These are phyloP conservation scores for Tympanopsis confertula DNA, from an alignment of 2,329 filamentous ascomycete genomes.

Conservation along the genomic window DNA sequence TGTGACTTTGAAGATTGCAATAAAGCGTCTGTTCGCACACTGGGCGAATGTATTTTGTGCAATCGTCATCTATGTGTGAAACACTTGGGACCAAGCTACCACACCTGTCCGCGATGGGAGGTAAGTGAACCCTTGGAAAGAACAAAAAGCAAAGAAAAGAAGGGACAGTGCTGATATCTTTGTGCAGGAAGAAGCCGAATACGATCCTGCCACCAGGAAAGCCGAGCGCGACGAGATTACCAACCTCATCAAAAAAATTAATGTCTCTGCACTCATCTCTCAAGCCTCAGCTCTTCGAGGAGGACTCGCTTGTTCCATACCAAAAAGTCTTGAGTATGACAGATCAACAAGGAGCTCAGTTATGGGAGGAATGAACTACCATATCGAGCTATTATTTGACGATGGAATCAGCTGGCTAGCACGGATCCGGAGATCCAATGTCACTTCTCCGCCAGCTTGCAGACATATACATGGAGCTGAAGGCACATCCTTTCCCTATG, in stretches of 20 bases:
- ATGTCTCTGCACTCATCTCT: slow-evolving; percentile 20
- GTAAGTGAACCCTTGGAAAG: slow-evolving; percentile 11
- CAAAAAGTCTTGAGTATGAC: slow-evolving; percentile 20
- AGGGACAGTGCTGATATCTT: slow-evolving; percentile 5
- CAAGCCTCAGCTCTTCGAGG: slow-evolving; percentile 20
- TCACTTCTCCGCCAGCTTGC: slow-evolving; percentile 18
- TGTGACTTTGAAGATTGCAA: slow-evolving; percentile 19
- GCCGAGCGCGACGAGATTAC: slow-evolving; percentile 21
- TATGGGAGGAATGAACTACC: slow-evolving; percentile 32
- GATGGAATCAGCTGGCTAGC: slow-evolving; percentile 29
- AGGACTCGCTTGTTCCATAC: slow-evolving; percentile 21
- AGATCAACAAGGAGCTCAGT: slow-evolving; percentile 17
- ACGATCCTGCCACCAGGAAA: slow-evolving; percentile 17
- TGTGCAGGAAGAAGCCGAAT: slow-evolving; percentile 19
- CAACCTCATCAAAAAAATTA: slow-evolving; percentile 18
- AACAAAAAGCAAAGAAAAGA: background rate
- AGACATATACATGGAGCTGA: slow-evolving; percentile 2
- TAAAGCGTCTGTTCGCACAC: slow-evolving; percentile 18
- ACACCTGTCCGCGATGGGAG: slow-evolving; percentile 22
- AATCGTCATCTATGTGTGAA: slow-evolving; percentile 21
- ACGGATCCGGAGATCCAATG: slow-evolving; percentile 25
- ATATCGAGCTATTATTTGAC: slow-evolving; percentile 26
- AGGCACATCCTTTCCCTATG: slow-evolving; percentile 3
- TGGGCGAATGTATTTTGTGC: slow-evolving; percentile 25
- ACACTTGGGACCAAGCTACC: slow-evolving; percentile 17